Conservation (phyloP, 2,329 filamentous ascomycete genomes). For the Xylaria sp. region DNA sequence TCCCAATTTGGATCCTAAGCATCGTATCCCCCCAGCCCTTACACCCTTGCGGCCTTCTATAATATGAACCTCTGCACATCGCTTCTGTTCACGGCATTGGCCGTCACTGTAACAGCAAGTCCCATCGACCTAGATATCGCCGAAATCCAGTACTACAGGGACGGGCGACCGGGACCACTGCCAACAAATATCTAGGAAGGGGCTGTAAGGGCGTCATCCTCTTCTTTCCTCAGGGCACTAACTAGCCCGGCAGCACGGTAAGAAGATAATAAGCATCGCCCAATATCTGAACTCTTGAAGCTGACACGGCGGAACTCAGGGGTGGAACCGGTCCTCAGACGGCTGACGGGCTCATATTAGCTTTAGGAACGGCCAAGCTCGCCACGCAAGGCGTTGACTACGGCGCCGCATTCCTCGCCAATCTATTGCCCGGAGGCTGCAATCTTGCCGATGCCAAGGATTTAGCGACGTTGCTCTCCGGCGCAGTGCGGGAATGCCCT, state of each 20-base stretch:
- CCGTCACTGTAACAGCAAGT: background rate
- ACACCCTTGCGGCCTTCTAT: background rate
- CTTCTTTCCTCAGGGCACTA: constrained; percentile 13
- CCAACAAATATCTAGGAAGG: constrained; percentile 22
- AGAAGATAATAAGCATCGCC: background rate
- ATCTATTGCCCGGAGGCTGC: constrained; percentile 48
- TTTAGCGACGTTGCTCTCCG: constrained; percentile 47
- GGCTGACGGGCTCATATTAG: constrained; percentile 43
- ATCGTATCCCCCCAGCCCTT: background rate
- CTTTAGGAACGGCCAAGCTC: constrained; percentile 32
- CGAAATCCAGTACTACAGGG: constrained; percentile 8
- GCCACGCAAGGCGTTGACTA: constrained; percentile 43
- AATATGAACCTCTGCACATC: constrained; percentile 19
- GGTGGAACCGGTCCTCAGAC: constrained; percentile 30
- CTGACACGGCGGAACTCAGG: constrained; percentile 20
- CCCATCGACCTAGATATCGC: constrained; percentile 19
- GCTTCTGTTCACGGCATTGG: constrained; percentile 8
- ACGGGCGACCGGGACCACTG: constrained; percentile 24
- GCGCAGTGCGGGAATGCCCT: constrained; percentile 49
- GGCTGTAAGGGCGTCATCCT: constrained; percentile 23
- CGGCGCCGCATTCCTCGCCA: constrained; percentile 46
- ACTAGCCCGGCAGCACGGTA: constrained; percentile 20
- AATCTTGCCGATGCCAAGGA: constrained; percentile 43
- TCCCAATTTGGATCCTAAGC: no score
- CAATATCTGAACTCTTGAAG: background rate